Evolutionary conservation across 73 alveolate species (phyloP), one percentile per base, ranked within the genome.

Genomic region (Paramecium tetraurelia): DNA sequence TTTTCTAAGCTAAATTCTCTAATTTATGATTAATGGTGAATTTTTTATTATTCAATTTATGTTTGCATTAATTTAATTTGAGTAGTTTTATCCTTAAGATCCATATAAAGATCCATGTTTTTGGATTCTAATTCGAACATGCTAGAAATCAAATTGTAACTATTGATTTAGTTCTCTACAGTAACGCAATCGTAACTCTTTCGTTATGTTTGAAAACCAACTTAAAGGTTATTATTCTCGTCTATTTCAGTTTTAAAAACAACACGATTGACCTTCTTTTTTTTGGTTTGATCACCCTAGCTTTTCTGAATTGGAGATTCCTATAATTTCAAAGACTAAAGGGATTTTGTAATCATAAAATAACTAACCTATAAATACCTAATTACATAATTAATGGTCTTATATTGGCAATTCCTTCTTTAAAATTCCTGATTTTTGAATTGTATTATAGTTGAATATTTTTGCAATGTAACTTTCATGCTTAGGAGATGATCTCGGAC

Each of bases 341-440:
- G 50, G 41, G 84, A 63, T 63, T 63, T 63, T 27, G 84, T 63
- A 63, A 63, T 63, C 84, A 63, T 31, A 63, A 63, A 63, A 63
- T 63, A 63, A 63, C 84, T 63, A 63, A 31, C 84, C 29, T 63
- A 63, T 63, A 63, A 63, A 63, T 63, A 63, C 84, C 84, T 63
- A 31, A 63, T 63, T 63, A 63, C 84, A 63, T 63, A 31, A 5
- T 63, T 27, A 31, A 16, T 63, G 84, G 46, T 63, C 84, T 31
- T 33, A 27, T 27, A 63, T 0, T 33, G 69, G 69, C 14, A 18
- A 53, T 53, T 53, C 69, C 9, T 53, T 53, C 69, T 53, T 33
- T 3, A 63, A 12, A 31, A 63, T 31, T n/a, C 84, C 84, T 33
- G 8, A 63, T 27, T 63, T 63, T n/a, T n/a, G 69, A 53, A 35